Base-by-base conservation (phyloP, 768 basidiomycete genomes). In the Pleurotus giganteus region DNA sequence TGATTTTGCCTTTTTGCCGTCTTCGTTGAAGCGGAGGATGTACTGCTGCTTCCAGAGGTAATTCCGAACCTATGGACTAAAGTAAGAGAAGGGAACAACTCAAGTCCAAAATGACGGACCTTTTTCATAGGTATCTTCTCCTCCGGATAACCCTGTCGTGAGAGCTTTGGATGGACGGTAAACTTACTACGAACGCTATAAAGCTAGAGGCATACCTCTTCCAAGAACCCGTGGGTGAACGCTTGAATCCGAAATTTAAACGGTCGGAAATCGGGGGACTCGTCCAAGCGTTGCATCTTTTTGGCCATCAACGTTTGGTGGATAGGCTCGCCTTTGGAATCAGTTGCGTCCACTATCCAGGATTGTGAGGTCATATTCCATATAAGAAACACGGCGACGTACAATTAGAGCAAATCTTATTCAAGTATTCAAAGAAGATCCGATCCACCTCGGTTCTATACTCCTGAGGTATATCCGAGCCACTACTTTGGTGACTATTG, bases 231-330 rank as follows among this genome's bases (percentile, higher is more conserved):
- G 64, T 93, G 90, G 4, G 95, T 98, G 71, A 99, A 99, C 1
- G 96, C 96, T 66, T 94, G 92, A 61, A 99, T 99, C 56, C 96
- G 85, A 74, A 99, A 99, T 71, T 98, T 98, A 84, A 99, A 98
- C 45, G 96, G 96, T 24, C 96, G 84, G 72, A 96, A 99, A 70
- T 98, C 96, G 39, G 88, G 85, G 32, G 92, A 94, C 74, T 98
- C 96, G 67, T 97, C 95, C 54, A 98, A 77, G 51, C 93, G 86
- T 63, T 94, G 91, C 96, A 99, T 98, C 78, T 92, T 92, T 78
- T 98, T 98, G 0, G 95, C 89, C 96, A 99, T 99, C 63, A 98
- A 79, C 31, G 93, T 93, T 71, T 99, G 96, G 66, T 99, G 96
- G 55, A 99, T 94, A 41, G 91, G 87, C 68, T 99, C 96, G 47